phyloP scores from a whole-genome alignment of 768 basidiomycete species.

The Clavaria fumosa region DNA sequence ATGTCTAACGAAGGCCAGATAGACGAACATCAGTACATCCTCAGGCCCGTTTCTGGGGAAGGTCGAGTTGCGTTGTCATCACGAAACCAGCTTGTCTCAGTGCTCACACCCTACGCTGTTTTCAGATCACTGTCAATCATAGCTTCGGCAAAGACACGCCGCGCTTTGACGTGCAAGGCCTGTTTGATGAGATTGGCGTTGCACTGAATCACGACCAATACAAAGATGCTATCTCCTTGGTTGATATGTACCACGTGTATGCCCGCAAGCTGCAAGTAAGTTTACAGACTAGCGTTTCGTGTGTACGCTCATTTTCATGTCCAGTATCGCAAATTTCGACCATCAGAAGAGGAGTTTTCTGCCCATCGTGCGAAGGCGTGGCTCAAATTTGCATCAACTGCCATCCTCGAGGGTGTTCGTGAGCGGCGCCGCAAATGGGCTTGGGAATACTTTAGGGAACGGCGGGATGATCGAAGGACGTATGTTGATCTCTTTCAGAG shows the following conservation, averaged over 20 bases:
- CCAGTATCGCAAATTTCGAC: constrained; percentile 79
- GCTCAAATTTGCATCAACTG: constrained; percentile 61
- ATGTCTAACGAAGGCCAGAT: constrained; percentile 33
- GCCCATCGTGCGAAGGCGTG: constrained; percentile 51
- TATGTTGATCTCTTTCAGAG: constrained; percentile 81
- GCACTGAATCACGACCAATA: constrained; percentile 90
- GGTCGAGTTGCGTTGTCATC: constrained; percentile 68
- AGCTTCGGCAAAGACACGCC: constrained; percentile 59
- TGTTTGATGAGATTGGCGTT: constrained; percentile 89
- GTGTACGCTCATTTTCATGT: constrained; percentile 10
- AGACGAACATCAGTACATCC: constrained; percentile 74
- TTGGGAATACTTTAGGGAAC: constrained; percentile 79
- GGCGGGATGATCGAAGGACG: constrained; percentile 71
- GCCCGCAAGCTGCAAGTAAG: constrained; percentile 65
- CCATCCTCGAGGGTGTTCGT: constrained; percentile 70
- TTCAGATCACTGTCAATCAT: constrained; percentile 73
- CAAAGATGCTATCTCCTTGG: constrained; percentile 77
- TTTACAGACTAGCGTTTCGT: background rate
- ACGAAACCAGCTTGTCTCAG: too few species aligned
- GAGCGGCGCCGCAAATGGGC: constrained; percentile 79
- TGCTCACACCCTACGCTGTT: too few species aligned
- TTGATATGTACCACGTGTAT: constrained; percentile 96
- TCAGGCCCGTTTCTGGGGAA: constrained; percentile 92
- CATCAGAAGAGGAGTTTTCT: constrained; percentile 41
- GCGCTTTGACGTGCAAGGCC: constrained; percentile 71